Evolutionary conservation across 805 yeast species (phyloP).

Genomic region (Ogataea parapolymorpha): DNA sequence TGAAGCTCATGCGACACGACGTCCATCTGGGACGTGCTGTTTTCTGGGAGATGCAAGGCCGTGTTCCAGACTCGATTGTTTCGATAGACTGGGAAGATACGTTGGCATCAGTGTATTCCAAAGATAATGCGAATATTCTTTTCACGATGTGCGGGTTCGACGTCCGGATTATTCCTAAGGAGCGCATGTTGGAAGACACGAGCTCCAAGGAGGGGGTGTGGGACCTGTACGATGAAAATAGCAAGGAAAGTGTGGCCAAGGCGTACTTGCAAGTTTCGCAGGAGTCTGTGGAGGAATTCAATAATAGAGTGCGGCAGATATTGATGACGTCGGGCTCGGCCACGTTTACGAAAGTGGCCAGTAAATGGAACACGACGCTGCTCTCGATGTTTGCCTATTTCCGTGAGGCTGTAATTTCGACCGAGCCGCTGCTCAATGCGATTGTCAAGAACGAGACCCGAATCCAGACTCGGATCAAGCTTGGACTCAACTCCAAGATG

Average conservation of each 20-base stretch:
- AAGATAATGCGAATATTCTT: conserved; percentile 82
- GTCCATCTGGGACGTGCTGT: conserved; percentile 90
- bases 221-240: conserved; percentile 69
- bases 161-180: conserved; percentile 78
- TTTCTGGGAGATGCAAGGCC: conserved; percentile 81
- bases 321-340: conserved; percentile 95
- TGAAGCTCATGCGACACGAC: conserved; percentile 87
- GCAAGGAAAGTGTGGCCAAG: conserved; percentile 84
- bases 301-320: conserved; percentile 81
- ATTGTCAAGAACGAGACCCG: conserved; percentile 90
- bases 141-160: conserved; percentile 96
- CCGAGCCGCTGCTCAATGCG: conserved; percentile 72
- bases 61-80: conserved; percentile 76
- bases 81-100: conserved; percentile 76
- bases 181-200: conserved; percentile 50
- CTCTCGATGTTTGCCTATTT: conserved; percentile 83
- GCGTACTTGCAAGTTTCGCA: conserved; percentile 83
- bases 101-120: conserved; percentile 83
- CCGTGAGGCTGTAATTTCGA: conserved; percentile 88
- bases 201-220: conserved; percentile 80
- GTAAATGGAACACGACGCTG: conserved; percentile 93
- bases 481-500: conserved; percentile 96
- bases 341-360: conserved; percentile 89
- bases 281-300: conserved; percentile 75
- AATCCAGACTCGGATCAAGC: conserved; percentile 88